Conservation (phyloP, 768 basidiomycete species). For the Phaeotremella skinneri region DNA sequence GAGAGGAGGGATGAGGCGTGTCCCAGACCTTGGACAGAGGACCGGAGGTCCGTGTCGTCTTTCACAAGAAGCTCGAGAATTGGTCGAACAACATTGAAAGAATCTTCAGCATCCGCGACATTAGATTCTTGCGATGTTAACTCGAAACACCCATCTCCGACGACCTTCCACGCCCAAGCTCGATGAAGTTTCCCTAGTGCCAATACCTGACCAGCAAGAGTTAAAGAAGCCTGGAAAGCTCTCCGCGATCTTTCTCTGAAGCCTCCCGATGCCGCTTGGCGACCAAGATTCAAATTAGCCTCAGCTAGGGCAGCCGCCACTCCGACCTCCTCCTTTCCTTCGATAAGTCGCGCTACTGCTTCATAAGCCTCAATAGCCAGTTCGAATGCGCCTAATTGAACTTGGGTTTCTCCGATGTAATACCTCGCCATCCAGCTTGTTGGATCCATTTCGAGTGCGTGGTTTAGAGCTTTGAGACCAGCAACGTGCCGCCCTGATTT, state of each 20-base stretch:
- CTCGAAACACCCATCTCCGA: slow-evolving; percentile 71
- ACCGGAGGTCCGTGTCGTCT: slow-evolving; percentile 64
- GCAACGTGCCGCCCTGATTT: slow-evolving; percentile 84
- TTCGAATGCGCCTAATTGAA: slow-evolving; percentile 68
- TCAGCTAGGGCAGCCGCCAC: slow-evolving; percentile 69
- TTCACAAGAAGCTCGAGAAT: slow-evolving; percentile 59
- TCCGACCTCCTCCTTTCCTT: slow-evolving; percentile 64
- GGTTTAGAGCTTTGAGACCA: slow-evolving; percentile 78
- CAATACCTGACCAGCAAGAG: slow-evolving; percentile 25
- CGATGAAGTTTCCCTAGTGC: slow-evolving; percentile 24
- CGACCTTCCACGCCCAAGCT: slow-evolving; percentile 67
- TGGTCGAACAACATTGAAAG: slow-evolving; percentile 26
- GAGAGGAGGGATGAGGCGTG: slow-evolving; percentile 30
- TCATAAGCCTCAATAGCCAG: slow-evolving; percentile 71
- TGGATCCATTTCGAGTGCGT: slow-evolving; percentile 69
- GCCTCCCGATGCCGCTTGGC: slow-evolving; percentile 64
- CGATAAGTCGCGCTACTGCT: slow-evolving; percentile 57
- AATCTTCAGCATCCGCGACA: slow-evolving; percentile 38
- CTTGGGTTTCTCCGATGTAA: slow-evolving; percentile 79
- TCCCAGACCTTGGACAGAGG: slow-evolving; percentile 66
- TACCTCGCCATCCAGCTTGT: slow-evolving; percentile 79
- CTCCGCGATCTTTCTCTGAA: slow-evolving; percentile 71
- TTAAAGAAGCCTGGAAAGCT: slow-evolving; percentile 59
- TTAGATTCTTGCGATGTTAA: slow-evolving; percentile 62
- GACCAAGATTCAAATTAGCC: slow-evolving; percentile 69